Conservation (phyloP, 1,284 basidiomycete species). For the Cryptococcus sp. region DNA sequence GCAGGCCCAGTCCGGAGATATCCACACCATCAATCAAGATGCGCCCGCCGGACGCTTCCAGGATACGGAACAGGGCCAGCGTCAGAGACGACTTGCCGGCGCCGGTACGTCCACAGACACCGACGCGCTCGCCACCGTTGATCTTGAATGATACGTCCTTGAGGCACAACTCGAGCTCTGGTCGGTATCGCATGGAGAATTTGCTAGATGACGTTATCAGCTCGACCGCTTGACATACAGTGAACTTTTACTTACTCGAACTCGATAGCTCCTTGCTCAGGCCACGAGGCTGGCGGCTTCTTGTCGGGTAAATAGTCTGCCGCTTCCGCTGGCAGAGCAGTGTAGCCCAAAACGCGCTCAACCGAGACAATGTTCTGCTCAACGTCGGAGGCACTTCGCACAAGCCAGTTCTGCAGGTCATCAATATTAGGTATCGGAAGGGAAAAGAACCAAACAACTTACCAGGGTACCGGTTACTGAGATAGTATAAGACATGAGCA, state of each 20-base stretch:
- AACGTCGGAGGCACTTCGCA: slow-evolving; percentile 83
- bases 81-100: slow-evolving; percentile 87
- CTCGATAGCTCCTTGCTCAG: slow-evolving; percentile 70
- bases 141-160: slow-evolving; percentile 68
- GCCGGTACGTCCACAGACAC: slow-evolving; percentile 83
- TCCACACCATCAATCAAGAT: slow-evolving; percentile 84
- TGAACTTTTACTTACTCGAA: slow-evolving; percentile 61
- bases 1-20: slow-evolving; percentile 77
- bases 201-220: slow-evolving; percentile 54
- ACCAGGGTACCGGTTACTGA: slow-evolving; percentile 67
- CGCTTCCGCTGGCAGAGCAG: slow-evolving; percentile 73
- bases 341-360: slow-evolving; percentile 66
- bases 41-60: slow-evolving; percentile 75
- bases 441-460: slow-evolving; percentile 8
- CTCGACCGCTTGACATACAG: neutral
- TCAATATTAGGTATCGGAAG: neutral
- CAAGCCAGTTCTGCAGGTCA: slow-evolving; percentile 74
- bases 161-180: slow-evolving; percentile 75
- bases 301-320: slow-evolving; percentile 69
- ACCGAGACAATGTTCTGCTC: slow-evolving; percentile 93
- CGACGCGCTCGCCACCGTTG: slow-evolving; percentile 75
- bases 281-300: slow-evolving; percentile 70
- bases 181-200: slow-evolving; percentile 80
- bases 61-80: slow-evolving; percentile 60
- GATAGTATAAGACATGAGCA: slow-evolving; percentile 83